These are phyloP conservation scores for Chara braunii DNA, from an alignment of 139 green algal species.

Conservation along the genomic window DNA sequence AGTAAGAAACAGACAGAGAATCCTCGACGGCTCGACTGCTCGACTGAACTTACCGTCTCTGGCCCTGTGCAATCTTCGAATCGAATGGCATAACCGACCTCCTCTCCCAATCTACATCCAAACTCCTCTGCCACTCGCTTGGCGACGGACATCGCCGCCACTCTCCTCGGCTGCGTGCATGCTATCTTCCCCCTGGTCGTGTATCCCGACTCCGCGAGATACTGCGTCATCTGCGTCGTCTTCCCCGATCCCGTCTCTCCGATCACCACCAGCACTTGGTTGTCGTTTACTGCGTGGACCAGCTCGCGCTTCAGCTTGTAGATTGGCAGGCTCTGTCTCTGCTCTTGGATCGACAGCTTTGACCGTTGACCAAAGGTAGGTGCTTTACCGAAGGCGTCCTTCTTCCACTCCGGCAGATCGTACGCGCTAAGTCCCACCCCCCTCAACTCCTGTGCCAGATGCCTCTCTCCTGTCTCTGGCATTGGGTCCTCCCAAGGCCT, in stretches of 20 bases:
- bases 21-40: too few relatives aligned
- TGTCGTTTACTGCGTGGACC: slow-evolving; percentile 73
- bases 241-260: slow-evolving; percentile 91
- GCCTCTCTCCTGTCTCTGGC: slow-evolving; percentile 57
- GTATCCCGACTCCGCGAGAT: slow-evolving; percentile 79
- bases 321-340: slow-evolving; percentile 90
- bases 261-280: slow-evolving; percentile 78
- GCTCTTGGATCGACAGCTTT: slow-evolving; percentile 76
- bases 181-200: slow-evolving; percentile 69
- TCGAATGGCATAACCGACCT: slow-evolving; percentile 92
- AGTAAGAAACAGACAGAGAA: too few relatives aligned
- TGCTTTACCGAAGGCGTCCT: slow-evolving; percentile 77
- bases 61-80: slow-evolving; percentile 89
- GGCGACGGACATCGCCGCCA: slow-evolving; percentile 90
- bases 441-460: slow-evolving; percentile 72
- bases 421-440: slow-evolving; percentile 59
- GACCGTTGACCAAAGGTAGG: slow-evolving; percentile 78
- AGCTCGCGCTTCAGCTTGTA: slow-evolving; percentile 85
- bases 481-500: slow-evolving; percentile 94
- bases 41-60: slow-evolving; percentile 69
- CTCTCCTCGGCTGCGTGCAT: slow-evolving; percentile 88
- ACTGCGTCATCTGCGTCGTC: slow-evolving; percentile 98
- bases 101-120: slow-evolving; percentile 54
- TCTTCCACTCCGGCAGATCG: slow-evolving; percentile 55
- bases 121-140: slow-evolving; percentile 94